Base-by-base conservation (phyloP, 352 stramenopile genomes). In the Phytopythium litorale region DNA sequence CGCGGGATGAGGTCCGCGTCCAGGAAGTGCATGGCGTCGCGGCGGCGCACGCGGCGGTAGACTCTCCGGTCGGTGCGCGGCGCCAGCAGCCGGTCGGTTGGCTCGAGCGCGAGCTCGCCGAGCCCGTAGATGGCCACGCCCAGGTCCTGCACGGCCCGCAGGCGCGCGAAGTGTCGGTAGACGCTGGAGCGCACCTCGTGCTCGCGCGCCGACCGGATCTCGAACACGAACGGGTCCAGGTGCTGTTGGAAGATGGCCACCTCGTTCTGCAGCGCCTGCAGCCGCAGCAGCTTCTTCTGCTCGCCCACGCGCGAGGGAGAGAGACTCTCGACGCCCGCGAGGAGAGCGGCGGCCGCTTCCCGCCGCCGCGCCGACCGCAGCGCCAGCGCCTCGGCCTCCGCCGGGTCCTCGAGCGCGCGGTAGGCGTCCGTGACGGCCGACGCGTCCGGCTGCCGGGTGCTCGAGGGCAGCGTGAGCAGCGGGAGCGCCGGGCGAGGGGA, bases 191-290 rank as follows among this genome's bases (percentile, higher is more conserved):
- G 70, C 45, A 88, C 72, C 45, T 81, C 65, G 37, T 79, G 74
- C 50, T 91, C 82, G 40, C 59, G 82, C 21, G 72, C 51, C 1
- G 78, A 72, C 7, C 63, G 69, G 53, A 87, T 89, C 53, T 79
- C 69, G 51, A 87, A 88, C 53, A 89, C 68, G 37, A 89, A 91
- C 7, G 78, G 79, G 48, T 87, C 75, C 18, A 92, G 58, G 60
- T 79, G 76, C 62, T 93, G 80, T 64, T 94, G 84, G 66, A 91
- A 89, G 57, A 89, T 87, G 46, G 90, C 81, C 46, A 92, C 71
- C 45, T 94, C 82, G 65, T 91, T 88, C 66, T 89, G 87, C 35
- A 92, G 67, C 3, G 78, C 84, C 46, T 86, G 71, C 56, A 85
- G 88, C 13, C 75, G 80, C 33, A 91, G 80, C 19, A 82, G 55